phyloP scores from a whole-genome alignment of 164 flowering plant species.

The Magnolia sinica region DNA sequence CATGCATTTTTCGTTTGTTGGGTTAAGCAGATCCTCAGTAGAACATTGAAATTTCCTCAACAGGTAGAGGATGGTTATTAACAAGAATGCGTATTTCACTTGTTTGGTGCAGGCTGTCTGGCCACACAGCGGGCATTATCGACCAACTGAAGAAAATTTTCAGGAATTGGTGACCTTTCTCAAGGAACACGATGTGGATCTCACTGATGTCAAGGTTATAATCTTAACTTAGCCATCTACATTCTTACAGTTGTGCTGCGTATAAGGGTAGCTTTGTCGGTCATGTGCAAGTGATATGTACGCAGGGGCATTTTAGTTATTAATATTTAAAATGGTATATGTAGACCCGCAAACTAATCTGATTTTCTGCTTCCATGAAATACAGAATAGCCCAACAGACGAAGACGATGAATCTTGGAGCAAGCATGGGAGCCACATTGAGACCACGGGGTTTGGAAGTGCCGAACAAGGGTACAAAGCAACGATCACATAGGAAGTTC shows the following conservation, averaged over 20 bases:
- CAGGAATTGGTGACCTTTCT: slow-evolving; percentile 70
- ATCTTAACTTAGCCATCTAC: neutral
- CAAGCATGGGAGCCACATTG: slow-evolving; percentile 19
- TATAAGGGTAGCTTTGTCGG: too few species aligned
- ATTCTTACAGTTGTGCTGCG: neutral
- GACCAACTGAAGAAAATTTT: slow-evolving; percentile 90
- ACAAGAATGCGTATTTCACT: neutral
- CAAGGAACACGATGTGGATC: slow-evolving; percentile 58
- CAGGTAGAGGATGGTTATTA: neutral
- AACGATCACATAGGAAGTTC: slow-evolving; percentile 71
- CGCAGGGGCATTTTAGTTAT: neutral
- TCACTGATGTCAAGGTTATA: slow-evolving; percentile 68
- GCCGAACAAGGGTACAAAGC: slow-evolving; percentile 78
- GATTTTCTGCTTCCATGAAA: neutral
- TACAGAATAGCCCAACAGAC: slow-evolving; percentile 53
- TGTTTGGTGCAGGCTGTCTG: slow-evolving; percentile 64
- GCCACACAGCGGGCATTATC: slow-evolving; percentile 99
- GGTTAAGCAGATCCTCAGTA: too few species aligned
- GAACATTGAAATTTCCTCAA: neutral
- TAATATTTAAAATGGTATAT: too few species aligned
- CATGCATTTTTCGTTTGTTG: too few species aligned
- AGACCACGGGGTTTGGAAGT: slow-evolving; percentile 94
- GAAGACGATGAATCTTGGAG: slow-evolving; percentile 38
- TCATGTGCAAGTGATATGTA: neutral
- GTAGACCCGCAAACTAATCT: too few species aligned